These are phyloP conservation scores for Trametes hirsuta DNA, from an alignment of 1,284 basidiomycete genomes.

Conservation along the genomic window DNA sequence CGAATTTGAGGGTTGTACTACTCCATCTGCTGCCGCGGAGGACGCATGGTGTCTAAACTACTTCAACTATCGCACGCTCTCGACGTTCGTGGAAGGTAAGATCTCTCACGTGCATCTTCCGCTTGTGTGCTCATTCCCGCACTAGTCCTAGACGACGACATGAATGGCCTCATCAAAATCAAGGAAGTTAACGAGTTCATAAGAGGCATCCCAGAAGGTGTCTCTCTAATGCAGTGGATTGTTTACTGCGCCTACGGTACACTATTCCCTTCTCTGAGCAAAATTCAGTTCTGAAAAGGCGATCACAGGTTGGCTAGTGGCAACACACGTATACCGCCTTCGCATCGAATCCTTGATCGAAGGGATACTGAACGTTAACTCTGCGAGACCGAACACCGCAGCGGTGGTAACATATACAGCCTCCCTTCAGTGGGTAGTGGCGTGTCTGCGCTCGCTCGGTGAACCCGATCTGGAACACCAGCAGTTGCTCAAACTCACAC, in stretches of 20 bases:
- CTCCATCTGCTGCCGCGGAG: background rate
- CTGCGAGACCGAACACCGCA: background rate
- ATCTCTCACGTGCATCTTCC: background rate
- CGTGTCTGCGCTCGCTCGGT: background rate
- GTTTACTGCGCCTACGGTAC: slow-evolving; percentile 8
- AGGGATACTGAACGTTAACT: background rate
- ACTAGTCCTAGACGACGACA: slow-evolving; percentile 9
- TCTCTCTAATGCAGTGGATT: slow-evolving; percentile 13
- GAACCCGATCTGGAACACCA: slow-evolving; percentile 3
- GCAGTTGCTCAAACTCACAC: background rate
- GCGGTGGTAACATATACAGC: background rate
- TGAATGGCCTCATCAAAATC: slow-evolving; percentile 13
- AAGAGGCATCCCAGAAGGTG: background rate
- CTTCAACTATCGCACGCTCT: slow-evolving; percentile 8
- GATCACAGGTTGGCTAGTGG: slow-evolving; percentile 8
- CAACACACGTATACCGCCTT: slow-evolving; percentile 1
- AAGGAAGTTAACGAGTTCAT: slow-evolving; percentile 13
- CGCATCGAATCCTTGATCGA: slow-evolving; percentile 3
- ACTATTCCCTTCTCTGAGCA: background rate
- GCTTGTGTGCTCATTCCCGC: background rate
- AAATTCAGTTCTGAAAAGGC: background rate
- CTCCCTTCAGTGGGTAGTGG: background rate
- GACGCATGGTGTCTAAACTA: slow-evolving; percentile 9
- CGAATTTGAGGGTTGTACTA: slow-evolving; percentile 7
- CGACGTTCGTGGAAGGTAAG: slow-evolving; percentile 12